A percentile compares a stretch with the other conserved stretches of the same genome.
Evolutionary conservation across 129 eudicot genomes (phyloP).

Genomic region (Chrysanthemum seticuspe): DNA sequence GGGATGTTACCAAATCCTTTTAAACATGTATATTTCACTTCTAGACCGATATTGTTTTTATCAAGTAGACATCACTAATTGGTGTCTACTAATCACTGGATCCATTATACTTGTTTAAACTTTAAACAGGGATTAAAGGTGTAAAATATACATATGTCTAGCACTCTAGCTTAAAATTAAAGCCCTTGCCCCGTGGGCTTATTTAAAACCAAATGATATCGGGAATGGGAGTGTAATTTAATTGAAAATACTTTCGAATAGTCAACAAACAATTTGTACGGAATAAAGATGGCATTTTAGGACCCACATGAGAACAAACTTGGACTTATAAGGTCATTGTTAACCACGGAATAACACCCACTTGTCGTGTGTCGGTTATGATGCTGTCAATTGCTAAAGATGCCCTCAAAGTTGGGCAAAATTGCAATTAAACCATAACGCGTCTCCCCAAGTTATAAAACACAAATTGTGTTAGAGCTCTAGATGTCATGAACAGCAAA

Average conservation of each 20-base stretch:
- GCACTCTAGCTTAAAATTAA: too few species aligned
- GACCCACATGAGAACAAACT: not conserved
- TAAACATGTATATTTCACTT: too few species aligned
- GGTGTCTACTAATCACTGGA: too few species aligned
- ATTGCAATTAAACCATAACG: not conserved
- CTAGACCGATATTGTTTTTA: too few species aligned
- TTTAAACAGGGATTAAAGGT: too few species aligned
- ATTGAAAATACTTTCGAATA: not conserved
- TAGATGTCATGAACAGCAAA: too few species aligned
- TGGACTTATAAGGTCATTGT: constrained; percentile 4
- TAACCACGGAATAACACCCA: constrained; percentile 5
- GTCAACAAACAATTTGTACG: not conserved
- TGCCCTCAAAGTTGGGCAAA: not conserved
- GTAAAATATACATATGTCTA: too few species aligned
- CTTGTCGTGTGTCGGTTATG: not conserved
- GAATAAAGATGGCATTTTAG: not conserved
- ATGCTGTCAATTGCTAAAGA: not conserved
- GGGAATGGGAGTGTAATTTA: not conserved
- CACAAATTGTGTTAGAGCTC: not conserved
- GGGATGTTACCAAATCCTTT: too few species aligned
- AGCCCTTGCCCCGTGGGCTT: too few species aligned
- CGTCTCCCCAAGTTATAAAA: not conserved
- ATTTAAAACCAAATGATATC: too few species aligned
- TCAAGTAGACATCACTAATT: too few species aligned
- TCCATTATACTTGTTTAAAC: too few species aligned